These are phyloP conservation scores for Sugiyamaella floridensis DNA, from an alignment of 805 yeast species.

Conservation along the genomic window DNA sequence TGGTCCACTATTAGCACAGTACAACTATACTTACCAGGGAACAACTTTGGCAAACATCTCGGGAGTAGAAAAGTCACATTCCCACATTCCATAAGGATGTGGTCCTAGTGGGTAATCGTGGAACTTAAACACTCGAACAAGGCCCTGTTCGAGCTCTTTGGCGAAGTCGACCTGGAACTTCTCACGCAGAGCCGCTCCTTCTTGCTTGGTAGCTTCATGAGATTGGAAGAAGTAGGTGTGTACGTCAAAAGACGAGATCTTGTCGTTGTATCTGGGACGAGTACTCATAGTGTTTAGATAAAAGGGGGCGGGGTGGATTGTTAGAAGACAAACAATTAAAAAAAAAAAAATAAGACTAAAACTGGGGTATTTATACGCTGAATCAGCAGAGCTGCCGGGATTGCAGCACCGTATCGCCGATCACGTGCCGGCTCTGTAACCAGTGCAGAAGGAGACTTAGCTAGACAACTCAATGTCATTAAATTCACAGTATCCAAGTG, in stretches of 20 bases:
- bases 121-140: conserved; percentile 38
- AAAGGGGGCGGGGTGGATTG: not conserved
- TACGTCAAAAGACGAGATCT: conserved; percentile 42
- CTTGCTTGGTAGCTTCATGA: conserved; percentile 30
- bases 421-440: too few relatives aligned
- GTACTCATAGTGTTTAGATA: not conserved
- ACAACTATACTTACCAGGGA: conserved; percentile 32
- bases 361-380: too few relatives aligned
- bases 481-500: too few relatives aligned
- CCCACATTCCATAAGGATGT: conserved; percentile 55
- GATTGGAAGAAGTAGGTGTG: conserved; percentile 46
- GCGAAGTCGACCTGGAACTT: conserved; percentile 38
- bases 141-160: conserved; percentile 34
- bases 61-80: conserved; percentile 44
- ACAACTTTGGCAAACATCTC: conserved; percentile 40
- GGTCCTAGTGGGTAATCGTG: conserved; percentile 51
- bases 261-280: conserved; percentile 2
- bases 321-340: too few relatives aligned
- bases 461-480: too few relatives aligned
- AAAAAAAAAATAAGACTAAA: too few relatives aligned
- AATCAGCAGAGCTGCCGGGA: too few relatives aligned
- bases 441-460: too few relatives aligned
- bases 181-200: conserved; percentile 36
- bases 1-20: too few relatives aligned
- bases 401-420: too few relatives aligned